Evolutionary conservation across 2,329 filamentous ascomycete species (phyloP).

Genomic region (Penicillium corylophilum): DNA sequence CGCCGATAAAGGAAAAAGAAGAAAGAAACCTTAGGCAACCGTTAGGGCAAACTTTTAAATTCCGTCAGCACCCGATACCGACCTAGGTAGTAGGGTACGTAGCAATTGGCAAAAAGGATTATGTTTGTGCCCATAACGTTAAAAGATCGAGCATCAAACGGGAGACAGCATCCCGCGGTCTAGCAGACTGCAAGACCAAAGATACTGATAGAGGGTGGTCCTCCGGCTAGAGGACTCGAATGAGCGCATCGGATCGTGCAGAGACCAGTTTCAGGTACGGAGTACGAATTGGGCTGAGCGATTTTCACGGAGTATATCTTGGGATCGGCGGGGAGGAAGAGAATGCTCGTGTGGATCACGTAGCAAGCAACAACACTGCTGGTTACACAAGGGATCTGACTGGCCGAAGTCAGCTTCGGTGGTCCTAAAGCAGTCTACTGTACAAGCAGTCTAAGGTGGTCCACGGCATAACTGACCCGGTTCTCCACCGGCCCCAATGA

Average conservation of each 20-base stretch:
- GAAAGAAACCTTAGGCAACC: background rate
- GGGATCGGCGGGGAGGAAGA: conserved; percentile 11
- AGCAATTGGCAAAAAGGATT: background rate
- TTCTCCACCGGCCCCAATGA: conserved; percentile 1
- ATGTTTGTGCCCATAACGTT: conserved; percentile 10
- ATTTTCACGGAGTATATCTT: conserved; percentile 25
- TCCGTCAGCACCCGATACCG: conserved; percentile 3
- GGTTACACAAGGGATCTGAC: conserved; percentile 14
- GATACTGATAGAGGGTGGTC: conserved; percentile 2
- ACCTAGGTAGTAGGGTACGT: background rate
- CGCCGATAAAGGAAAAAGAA: background rate
- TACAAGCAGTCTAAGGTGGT: too few relatives aligned
- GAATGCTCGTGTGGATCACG: background rate
- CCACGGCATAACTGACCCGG: background rate
- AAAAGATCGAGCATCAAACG: conserved; percentile 10
- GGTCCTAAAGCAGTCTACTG: too few relatives aligned
- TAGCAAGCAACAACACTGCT: background rate
- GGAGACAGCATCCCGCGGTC: background rate
- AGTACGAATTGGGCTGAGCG: conserved; percentile 13
- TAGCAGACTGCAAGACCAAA: background rate
- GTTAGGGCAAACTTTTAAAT: background rate
- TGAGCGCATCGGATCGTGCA: conserved; percentile 14
- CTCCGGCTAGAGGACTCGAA: background rate
- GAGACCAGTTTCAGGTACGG: conserved; percentile 24
- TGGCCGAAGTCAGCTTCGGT: background rate